A percentile compares a stretch with the other conserved stretches of the same genome.
Evolutionary conservation across 78 protist genomes (phyloP).

Genomic region (Dictyostelium brefeldianum): DNA sequence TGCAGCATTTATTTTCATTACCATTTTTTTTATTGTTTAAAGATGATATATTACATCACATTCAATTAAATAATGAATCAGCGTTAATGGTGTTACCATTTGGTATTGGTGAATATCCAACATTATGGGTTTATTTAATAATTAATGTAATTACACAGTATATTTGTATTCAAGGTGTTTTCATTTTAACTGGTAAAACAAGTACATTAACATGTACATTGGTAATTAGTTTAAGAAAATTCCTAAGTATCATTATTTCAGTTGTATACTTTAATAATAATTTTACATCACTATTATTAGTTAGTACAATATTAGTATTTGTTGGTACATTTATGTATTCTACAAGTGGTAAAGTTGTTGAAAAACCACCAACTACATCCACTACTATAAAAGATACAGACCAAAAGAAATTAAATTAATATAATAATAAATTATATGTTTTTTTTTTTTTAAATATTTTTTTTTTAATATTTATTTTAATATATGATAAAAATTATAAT

Average conservation of each 20-base stretch:
- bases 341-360: conserved; percentile 15
- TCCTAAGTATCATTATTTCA: conserved; percentile 58
- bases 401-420: not conserved
- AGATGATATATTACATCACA: conserved; percentile 36
- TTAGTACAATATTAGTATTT: conserved; percentile 49
- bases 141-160: conserved; percentile 77
- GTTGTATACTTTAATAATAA: conserved; percentile 62
- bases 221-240: conserved; percentile 76
- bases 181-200: conserved; percentile 74
- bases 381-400: not conserved
- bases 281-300: conserved; percentile 58
- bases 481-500: no score
- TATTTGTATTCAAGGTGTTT: conserved; percentile 66
- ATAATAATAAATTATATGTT: no score
- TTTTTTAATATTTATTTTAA: not conserved
- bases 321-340: conserved; percentile 71
- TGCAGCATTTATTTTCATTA: conserved; percentile 65
- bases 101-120: not conserved
- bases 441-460: not conserved
- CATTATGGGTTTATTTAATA: conserved; percentile 64
- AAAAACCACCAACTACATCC: not conserved
- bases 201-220: conserved; percentile 81
- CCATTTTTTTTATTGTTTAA: conserved; percentile 63
- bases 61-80: conserved; percentile 51
- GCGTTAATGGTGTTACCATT: conserved; percentile 34